Percentiles rank a stretch among this genome's conserved stretches.
Evolutionary conservation across 179 eudicot genomes (phyloP).

Genomic region (Silene coronaria): DNA sequence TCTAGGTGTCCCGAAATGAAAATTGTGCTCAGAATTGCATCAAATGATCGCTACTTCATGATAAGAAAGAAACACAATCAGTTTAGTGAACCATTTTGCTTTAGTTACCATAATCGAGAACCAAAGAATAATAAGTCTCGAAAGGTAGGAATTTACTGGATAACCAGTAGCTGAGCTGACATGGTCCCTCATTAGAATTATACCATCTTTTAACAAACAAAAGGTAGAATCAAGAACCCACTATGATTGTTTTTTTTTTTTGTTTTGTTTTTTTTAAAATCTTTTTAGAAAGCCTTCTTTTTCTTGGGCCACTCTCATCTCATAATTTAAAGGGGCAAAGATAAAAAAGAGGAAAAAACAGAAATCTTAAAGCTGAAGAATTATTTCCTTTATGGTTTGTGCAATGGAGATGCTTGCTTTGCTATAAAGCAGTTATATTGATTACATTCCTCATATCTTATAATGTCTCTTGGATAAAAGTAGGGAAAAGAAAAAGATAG

Average conservation of each 20-base stretch:
- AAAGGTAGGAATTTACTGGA: conserved; percentile 10
- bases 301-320: conserved; percentile 29
- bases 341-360: conserved; percentile 26
- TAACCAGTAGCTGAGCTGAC: conserved; percentile 24
- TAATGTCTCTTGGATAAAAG: conserved; percentile 24
- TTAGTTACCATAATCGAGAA: too few relatives aligned
- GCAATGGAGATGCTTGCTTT: conserved; percentile 44
- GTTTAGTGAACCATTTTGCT: too few relatives aligned
- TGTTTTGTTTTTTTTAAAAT: too few relatives aligned
- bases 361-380: conserved; percentile 29
- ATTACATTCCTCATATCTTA: conserved; percentile 41
- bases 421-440: conserved; percentile 37
- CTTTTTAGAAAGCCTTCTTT: conserved; percentile 22
- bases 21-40: neutral
- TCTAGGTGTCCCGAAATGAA: neutral
- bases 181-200: conserved; percentile 18
- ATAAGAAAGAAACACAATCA: too few relatives aligned
- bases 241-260: conserved; percentile 24
- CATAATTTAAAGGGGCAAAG: conserved; percentile 23
- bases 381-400: conserved; percentile 36
- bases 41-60: too few relatives aligned
- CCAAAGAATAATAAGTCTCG: neutral
- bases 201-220: neutral
- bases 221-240: conserved; percentile 32
- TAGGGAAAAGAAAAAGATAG: conserved; percentile 26